Conservation (phyloP, 2,329 filamentous ascomycete genomes). For the Dactylellina sp. region DNA sequence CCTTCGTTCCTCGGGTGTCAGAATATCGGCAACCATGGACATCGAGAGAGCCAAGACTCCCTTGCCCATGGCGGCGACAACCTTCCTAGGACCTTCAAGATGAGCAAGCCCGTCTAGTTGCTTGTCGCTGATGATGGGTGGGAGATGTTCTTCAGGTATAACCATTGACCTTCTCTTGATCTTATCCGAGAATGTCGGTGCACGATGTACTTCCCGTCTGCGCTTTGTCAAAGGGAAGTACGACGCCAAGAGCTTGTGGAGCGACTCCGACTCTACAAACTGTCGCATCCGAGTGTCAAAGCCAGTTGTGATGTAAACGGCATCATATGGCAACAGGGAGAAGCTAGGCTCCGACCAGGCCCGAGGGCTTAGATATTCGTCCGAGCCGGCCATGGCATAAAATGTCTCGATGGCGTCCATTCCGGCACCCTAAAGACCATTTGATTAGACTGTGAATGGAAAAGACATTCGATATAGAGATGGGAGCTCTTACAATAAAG, state of each 20-base stretch:
- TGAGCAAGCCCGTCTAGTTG: slow-evolving; percentile 37
- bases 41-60: slow-evolving; percentile 58
- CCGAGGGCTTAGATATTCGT: slow-evolving; percentile 57
- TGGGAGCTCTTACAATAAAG: slow-evolving; percentile 32
- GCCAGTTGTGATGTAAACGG: slow-evolving; percentile 56
- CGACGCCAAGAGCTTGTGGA: slow-evolving; percentile 55
- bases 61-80: slow-evolving; percentile 59
- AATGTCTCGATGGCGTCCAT: slow-evolving; percentile 47
- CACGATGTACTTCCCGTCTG: slow-evolving; percentile 27
- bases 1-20: slow-evolving; percentile 46
- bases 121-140: slow-evolving; percentile 39
- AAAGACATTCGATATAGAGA: neutral
- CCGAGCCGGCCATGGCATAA: slow-evolving; percentile 58
- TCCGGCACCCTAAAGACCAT: slow-evolving; percentile 10
- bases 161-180: slow-evolving; percentile 47
- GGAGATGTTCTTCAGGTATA: slow-evolving; percentile 16
- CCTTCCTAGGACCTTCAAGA: slow-evolving; percentile 56
- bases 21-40: slow-evolving; percentile 45
- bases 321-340: slow-evolving; percentile 58
- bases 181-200: slow-evolving; percentile 37
- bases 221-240: slow-evolving; percentile 58
- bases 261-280: slow-evolving; percentile 58
- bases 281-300: slow-evolving; percentile 59
- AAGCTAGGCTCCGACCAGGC: slow-evolving; percentile 56
- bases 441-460: neutral